A percentile compares a stretch with the other conserved stretches of the same genome.
Evolutionary conservation across 2,329 filamentous ascomycete genomes (phyloP).

Genomic region (Hypoxylon sp.): DNA sequence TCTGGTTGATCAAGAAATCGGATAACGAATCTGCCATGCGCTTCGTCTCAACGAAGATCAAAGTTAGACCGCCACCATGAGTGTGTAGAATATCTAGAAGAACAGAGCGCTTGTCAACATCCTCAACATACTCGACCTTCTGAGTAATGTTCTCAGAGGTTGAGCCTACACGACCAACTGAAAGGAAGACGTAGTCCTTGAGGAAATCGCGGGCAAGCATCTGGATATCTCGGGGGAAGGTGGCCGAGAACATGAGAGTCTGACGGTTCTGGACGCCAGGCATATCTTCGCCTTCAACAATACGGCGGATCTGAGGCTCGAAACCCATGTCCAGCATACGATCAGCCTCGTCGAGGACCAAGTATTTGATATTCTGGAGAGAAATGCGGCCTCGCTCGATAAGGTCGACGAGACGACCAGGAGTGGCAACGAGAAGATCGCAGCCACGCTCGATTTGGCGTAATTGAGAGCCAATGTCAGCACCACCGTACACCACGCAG

Average conservation of each 20-base stretch:
- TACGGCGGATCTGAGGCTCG: slow-evolving; percentile 98
- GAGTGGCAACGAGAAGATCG: slow-evolving; percentile 96
- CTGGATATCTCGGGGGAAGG: slow-evolving; percentile 98
- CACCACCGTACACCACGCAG: slow-evolving; percentile 98
- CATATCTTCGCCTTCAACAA: slow-evolving; percentile 99
- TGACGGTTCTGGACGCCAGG: slow-evolving; percentile 85
- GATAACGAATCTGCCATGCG: slow-evolving; percentile 98
- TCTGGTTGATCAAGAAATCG: slow-evolving; percentile 98
- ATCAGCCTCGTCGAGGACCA: slow-evolving; percentile 98
- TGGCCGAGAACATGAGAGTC: slow-evolving; percentile 99
- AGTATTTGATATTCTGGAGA: slow-evolving; percentile 98
- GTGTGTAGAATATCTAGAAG: slow-evolving; percentile 98
- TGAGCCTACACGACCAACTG: slow-evolving; percentile 97
- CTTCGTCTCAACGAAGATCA: slow-evolving; percentile 99
- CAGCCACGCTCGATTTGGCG: slow-evolving; percentile 98
- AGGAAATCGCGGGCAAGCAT: slow-evolving; percentile 99
- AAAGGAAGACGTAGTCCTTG: slow-evolving; percentile 99
- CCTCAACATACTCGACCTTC: slow-evolving; percentile 98
- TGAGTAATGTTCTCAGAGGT: slow-evolving; percentile 99
- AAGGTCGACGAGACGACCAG: slow-evolving; percentile 96
- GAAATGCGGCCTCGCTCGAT: slow-evolving; percentile 99
- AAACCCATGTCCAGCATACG: slow-evolving; percentile 99
- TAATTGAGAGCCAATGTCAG: slow-evolving; percentile 97
- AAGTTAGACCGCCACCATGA: slow-evolving; percentile 87
- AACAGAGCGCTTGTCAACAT: slow-evolving; percentile 96